Evolutionary conservation across 2,329 filamentous ascomycete species (phyloP).

Genomic region (Nemania sp.): DNA sequence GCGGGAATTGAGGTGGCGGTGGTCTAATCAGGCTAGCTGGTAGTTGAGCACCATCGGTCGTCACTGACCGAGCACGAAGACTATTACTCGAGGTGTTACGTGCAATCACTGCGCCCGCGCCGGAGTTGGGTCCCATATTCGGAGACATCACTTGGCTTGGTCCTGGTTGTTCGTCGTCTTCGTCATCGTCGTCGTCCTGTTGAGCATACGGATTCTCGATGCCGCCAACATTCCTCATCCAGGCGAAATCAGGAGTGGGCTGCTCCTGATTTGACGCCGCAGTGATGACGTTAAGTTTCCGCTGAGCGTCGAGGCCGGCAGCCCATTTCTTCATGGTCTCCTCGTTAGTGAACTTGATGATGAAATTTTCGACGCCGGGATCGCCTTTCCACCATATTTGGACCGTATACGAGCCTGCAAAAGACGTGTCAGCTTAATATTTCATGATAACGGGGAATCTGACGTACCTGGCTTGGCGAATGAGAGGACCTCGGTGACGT

Average conservation of each 20-base stretch:
- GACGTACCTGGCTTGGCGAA: slow-evolving; percentile 81
- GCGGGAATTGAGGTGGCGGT: slow-evolving; percentile 73
- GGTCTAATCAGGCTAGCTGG: slow-evolving; percentile 61
- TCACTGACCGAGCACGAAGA: slow-evolving; percentile 75
- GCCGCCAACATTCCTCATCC: slow-evolving; percentile 69
- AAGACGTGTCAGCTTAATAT: slow-evolving; percentile 16
- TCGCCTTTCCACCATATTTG: slow-evolving; percentile 99
- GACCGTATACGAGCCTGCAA: slow-evolving; percentile 82
- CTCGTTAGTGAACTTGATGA: slow-evolving; percentile 90
- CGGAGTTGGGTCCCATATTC: slow-evolving; percentile 41
- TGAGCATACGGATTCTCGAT: slow-evolving; percentile 83
- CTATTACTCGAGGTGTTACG: slow-evolving; percentile 76
- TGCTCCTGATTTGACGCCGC: slow-evolving; percentile 53
- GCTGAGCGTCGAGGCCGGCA: slow-evolving; percentile 74
- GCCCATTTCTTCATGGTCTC: slow-evolving; percentile 95
- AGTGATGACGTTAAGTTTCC: slow-evolving; percentile 61
- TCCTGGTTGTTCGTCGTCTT: slow-evolving; percentile 47
- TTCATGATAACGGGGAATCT: slow-evolving; percentile 12
- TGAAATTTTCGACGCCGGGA: slow-evolving; percentile 92
- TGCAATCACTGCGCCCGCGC: slow-evolving; percentile 50
- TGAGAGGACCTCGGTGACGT: slow-evolving; percentile 92
- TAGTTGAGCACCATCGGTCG: slow-evolving; percentile 68
- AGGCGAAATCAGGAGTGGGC: slow-evolving; percentile 74
- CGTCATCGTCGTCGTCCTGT: slow-evolving; percentile 66
- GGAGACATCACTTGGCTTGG: slow-evolving; percentile 41